Conservation (phyloP, 2,329 filamentous ascomycete species). For the Phymatotrichopsis omnivora region DNA sequence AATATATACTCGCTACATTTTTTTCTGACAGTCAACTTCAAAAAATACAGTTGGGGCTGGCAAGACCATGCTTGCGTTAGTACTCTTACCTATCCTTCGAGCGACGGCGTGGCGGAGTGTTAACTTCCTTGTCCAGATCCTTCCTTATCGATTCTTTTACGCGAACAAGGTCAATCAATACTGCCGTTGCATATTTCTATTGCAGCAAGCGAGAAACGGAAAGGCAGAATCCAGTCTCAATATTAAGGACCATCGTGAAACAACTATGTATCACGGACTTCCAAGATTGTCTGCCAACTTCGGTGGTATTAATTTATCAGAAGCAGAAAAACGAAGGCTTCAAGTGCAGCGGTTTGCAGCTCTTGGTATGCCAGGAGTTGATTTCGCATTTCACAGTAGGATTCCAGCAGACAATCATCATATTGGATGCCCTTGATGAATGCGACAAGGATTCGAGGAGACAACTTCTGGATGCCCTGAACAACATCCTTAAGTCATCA, state of each 20-base stretch:
- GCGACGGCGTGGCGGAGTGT: too few species aligned
- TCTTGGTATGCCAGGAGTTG: slow-evolving; percentile 10
- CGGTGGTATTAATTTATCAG: slow-evolving; percentile 8
- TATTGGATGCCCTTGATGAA: slow-evolving; percentile 36
- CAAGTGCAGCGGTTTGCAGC: neutral
- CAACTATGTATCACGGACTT: slow-evolving; percentile 7
- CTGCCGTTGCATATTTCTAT: slow-evolving; percentile 19
- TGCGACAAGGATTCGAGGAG: slow-evolving; percentile 29
- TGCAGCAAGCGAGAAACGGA: slow-evolving; percentile 10
- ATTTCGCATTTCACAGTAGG: slow-evolving; percentile 29
- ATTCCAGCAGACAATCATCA: slow-evolving; percentile 30
- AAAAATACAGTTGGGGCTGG: too few species aligned
- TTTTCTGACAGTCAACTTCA: too few species aligned
- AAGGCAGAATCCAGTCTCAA: slow-evolving; percentile 2
- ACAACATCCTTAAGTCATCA: slow-evolving; percentile 30
- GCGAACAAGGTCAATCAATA: too few species aligned
- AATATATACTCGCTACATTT: too few species aligned
- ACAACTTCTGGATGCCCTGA: slow-evolving; percentile 31
- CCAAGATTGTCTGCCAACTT: slow-evolving; percentile 1
- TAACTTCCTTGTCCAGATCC: too few species aligned
- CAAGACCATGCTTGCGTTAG: too few species aligned
- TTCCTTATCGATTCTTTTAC: too few species aligned
- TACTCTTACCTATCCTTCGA: too few species aligned
- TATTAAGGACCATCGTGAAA: slow-evolving; percentile 14
- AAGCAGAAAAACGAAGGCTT: neutral